These are phyloP conservation scores for Tetrahymena borealis DNA, from an alignment of 73 alveolate species.

Conservation along the genomic window DNA sequence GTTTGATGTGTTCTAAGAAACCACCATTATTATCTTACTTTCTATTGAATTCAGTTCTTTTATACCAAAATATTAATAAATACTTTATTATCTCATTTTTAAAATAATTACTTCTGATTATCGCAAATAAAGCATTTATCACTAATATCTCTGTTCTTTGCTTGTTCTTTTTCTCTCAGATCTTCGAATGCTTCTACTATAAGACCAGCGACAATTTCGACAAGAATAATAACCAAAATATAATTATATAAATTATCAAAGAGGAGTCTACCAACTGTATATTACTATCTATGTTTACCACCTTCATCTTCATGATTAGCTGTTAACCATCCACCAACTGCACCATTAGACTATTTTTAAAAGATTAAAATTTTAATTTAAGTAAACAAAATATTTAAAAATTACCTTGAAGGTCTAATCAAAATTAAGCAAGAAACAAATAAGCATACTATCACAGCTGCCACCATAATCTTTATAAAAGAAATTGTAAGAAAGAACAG, in stretches of 20 bases:
- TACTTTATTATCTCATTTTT: conserved; percentile 2
- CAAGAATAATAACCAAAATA: conserved; percentile 47
- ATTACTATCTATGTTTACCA: not conserved
- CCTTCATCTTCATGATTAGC: not conserved
- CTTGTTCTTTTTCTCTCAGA: conserved; percentile 53
- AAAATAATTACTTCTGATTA: conserved; percentile 42
- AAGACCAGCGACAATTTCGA: conserved; percentile 70
- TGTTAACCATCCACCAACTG: conserved; percentile 36
- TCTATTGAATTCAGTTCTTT: not conserved
- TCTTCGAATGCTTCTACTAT: conserved; percentile 71
- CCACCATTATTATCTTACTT: conserved; percentile 28
- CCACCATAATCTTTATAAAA: conserved; percentile 51
- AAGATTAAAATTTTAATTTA: not conserved
- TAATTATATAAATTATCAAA: conserved; percentile 56
- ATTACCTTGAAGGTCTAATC: conserved; percentile 33
- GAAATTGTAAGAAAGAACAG: conserved; percentile 42
- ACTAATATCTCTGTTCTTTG: conserved; percentile 45
- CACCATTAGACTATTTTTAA: conserved; percentile 31
- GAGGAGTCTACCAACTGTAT: conserved; percentile 42
- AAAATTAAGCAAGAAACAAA: conserved; percentile 32
- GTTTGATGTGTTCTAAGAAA: conserved; percentile 45
- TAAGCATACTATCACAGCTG: conserved; percentile 10
- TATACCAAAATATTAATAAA: not conserved
- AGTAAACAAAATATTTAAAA: not conserved
- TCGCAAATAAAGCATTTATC: conserved; percentile 71